Base-by-base conservation (phyloP, 495 filamentous ascomycete species). In the Neurospora sp. region DNA sequence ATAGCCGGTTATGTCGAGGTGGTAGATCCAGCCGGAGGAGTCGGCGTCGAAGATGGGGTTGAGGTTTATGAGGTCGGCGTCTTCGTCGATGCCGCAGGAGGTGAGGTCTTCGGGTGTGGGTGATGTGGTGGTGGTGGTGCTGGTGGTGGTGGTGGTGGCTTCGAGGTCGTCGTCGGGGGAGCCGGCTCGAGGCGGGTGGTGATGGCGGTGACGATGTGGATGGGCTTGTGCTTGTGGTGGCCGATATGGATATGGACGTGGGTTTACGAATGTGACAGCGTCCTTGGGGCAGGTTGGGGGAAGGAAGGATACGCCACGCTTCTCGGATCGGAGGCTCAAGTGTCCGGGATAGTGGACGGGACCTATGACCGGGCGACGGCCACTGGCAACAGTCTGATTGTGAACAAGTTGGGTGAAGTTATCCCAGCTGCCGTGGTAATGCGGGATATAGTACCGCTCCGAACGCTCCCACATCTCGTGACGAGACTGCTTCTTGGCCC, bases 1-100 rank as follows among this genome's bases (percentile, higher is more conserved):
- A 80, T 97, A 99, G 35, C 96, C 96, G 0, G 94, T 96, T 16
- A 94, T 89, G 80, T 98, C 96, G 70, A 91, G 85, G 1, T 88
- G 85, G 41, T 97, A 93, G 18, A 93, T 84, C 96, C 96, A 99
- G 71, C 90, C 93, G 0, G 94, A 97, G 48, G 89, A 87, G 22
- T 92, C 89, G 0, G 94, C 91, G 80, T 99, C 91, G 80, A 97
- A 98, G 27, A 99, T 85, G 3, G 96, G 96, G 79, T 97, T 98
- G 81, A 99, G 91, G 5, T 93, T 94, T 74, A 99, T 94, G 68
- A 99, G 87, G 81, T 99, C 96, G 3, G 96, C 95, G 48, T 94
- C 91, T 82, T 98, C 96, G 71, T 88, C 92, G 10, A 96, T 90
- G 48, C 96, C 96, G 88, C 95, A 98, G 44, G 84, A 76, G 71